Conservation (phyloP, 805 yeast genomes). For the Brettanomyces bruxellensis region DNA sequence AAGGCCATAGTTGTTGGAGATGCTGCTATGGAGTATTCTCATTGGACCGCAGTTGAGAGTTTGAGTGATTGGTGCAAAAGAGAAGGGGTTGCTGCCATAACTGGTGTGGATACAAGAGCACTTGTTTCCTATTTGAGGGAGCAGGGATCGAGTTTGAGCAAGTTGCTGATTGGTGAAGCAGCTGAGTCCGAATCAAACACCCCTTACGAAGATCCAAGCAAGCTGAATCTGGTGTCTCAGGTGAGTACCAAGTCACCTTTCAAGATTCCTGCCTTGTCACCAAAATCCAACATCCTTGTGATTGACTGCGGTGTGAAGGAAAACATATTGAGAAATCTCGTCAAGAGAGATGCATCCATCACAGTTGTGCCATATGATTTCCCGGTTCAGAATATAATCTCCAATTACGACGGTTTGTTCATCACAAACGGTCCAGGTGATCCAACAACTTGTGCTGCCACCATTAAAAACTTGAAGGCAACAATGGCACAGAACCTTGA, state of each 20-base stretch:
- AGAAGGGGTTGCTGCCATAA: constrained; percentile 91
- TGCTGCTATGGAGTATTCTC: constrained; percentile 92
- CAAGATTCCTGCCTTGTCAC: constrained; percentile 62
- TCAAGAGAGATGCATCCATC: constrained; percentile 88
- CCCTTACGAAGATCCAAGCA: constrained; percentile 84
- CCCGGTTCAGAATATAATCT: constrained; percentile 84
- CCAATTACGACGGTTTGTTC: constrained; percentile 90
- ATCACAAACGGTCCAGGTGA: constrained; percentile 97
- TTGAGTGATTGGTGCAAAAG: constrained; percentile 93
- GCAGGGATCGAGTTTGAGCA: constrained; percentile 89
- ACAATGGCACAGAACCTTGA: constrained; percentile 55
- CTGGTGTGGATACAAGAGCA: constrained; percentile 97
- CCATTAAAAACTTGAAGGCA: constrained; percentile 64
- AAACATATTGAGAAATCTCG: constrained; percentile 89
- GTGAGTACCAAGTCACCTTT: constrained; percentile 95
- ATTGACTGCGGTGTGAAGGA: constrained; percentile 98
- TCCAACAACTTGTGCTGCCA: constrained; percentile 81
- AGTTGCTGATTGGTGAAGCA: constrained; percentile 82
- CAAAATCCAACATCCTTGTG: constrained; percentile 75
- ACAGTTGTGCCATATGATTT: constrained; percentile 96
- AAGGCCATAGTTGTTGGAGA: constrained; percentile 95
- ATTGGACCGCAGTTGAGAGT: constrained; percentile 98
- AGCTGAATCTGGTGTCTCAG: constrained; percentile 81
- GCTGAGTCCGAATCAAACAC: constrained; percentile 89
- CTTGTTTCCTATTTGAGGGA: constrained; percentile 90